phyloP scores from a whole-genome alignment of 345 rosid genomes.

The Salix caprea region DNA sequence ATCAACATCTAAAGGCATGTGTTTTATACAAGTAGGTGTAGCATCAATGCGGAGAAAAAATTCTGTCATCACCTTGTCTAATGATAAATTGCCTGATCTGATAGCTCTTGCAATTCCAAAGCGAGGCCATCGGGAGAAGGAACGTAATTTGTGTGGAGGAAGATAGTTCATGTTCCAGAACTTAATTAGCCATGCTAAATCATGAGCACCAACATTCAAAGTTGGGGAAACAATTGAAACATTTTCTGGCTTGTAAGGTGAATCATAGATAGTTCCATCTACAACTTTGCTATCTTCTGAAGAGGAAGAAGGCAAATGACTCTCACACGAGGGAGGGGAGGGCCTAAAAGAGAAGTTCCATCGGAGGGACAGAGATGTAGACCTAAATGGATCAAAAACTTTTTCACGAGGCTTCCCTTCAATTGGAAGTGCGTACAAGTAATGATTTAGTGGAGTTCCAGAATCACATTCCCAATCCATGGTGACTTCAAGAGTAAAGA shows the following conservation, averaged over 20 bases:
- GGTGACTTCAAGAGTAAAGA: conserved; percentile 72
- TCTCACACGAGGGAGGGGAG: conserved; percentile 26
- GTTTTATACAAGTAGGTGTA: conserved; percentile 64
- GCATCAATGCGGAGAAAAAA: conserved; percentile 87
- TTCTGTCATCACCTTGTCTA: conserved; percentile 97
- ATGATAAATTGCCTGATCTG: conserved; percentile 86
- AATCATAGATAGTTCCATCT: conserved; percentile 29
- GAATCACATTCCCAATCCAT: conserved; percentile 97
- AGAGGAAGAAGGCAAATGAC: conserved; percentile 38
- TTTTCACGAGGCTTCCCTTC: conserved; percentile 81
- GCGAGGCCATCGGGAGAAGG: conserved; percentile 90
- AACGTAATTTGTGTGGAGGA: conserved; percentile 93
- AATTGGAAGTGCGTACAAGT: conserved; percentile 74
- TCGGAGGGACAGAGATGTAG: conserved; percentile 85
- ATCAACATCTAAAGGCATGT: conserved; percentile 76
- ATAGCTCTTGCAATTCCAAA: conserved; percentile 77
- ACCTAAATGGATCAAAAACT: conserved; percentile 90
- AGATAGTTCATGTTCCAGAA: conserved; percentile 79
- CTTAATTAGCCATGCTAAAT: conserved; percentile 81
- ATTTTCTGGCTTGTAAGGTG: conserved; percentile 43
- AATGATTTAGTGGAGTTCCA: conserved; percentile 85
- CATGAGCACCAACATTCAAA: conserved; percentile 88
- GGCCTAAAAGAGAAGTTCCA: conserved; percentile 91
- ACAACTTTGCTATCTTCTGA: conserved; percentile 29
- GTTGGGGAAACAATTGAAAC: conserved; percentile 43